These are phyloP conservation scores for Teratosphaeria gauchensis DNA, from an alignment of 2,329 filamentous ascomycete genomes.

Conservation along the genomic window DNA sequence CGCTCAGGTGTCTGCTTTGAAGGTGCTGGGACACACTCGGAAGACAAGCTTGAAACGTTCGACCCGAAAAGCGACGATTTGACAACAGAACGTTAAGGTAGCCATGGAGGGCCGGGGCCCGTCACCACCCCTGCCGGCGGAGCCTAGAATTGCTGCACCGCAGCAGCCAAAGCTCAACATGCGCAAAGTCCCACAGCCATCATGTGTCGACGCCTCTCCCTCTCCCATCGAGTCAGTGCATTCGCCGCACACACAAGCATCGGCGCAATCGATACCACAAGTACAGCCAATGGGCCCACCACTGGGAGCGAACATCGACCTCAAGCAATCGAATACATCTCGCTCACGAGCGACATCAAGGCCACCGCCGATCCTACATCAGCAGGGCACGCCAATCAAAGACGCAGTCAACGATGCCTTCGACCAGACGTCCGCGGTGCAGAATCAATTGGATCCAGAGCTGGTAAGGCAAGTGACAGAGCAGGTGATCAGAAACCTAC, in stretches of 20 bases:
- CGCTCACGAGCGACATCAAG: background rate
- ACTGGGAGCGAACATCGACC: background rate
- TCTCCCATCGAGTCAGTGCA: background rate
- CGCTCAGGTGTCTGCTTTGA: background rate
- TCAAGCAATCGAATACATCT: background rate
- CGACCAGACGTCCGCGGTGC: constrained; percentile 38
- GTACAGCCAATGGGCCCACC: background rate
- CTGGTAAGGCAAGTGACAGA: constrained; percentile 50
- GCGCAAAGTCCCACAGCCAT: background rate
- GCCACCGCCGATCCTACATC: constrained; percentile 4
- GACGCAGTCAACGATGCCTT: constrained; percentile 50
- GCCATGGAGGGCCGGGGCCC: constrained; percentile 4
- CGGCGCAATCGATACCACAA: background rate
- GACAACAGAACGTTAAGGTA: background rate
- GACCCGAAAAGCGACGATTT: background rate
- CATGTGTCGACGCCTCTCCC: background rate
- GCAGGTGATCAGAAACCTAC: constrained; percentile 37
- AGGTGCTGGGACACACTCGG: background rate
- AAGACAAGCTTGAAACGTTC: background rate
- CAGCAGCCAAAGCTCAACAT: background rate
- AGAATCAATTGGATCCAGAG: constrained; percentile 47
- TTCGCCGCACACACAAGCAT: background rate
- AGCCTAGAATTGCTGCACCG: background rate
- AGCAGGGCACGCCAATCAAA: constrained; percentile 36
- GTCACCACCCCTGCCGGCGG: constrained; percentile 8